Conservation (phyloP, 2,329 filamentous ascomycete species). For the Fusarium musae region DNA sequence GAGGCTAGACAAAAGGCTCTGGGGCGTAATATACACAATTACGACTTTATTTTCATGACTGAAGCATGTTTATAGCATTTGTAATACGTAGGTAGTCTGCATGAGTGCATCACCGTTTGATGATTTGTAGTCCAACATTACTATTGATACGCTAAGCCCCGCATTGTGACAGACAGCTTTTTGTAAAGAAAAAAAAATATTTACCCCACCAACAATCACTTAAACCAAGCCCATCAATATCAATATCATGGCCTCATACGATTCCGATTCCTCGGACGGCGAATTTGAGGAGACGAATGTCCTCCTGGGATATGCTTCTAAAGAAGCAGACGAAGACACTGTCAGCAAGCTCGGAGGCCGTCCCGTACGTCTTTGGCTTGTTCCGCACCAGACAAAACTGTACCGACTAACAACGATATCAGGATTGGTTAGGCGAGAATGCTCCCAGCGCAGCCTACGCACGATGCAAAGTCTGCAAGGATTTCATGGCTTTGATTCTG, state of each 20-base stretch:
- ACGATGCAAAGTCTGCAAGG: slow-evolving; percentile 88
- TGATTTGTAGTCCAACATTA: slow-evolving; percentile 1
- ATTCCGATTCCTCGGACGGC: slow-evolving; percentile 83
- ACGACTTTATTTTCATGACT: slow-evolving; percentile 24
- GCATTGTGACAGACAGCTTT: slow-evolving; percentile 42
- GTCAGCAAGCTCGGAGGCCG: slow-evolving; percentile 89
- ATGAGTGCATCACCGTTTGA: not conserved
- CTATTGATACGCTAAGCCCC: slow-evolving; percentile 46
- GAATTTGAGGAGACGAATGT: slow-evolving; percentile 86
- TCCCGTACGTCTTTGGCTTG: slow-evolving; percentile 71
- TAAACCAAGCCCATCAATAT: slow-evolving; percentile 30
- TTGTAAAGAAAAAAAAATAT: slow-evolving; percentile 52
- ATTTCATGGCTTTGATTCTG: slow-evolving; percentile 83
- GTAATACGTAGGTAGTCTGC: not conserved
- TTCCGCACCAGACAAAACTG: not conserved
- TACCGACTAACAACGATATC: slow-evolving; percentile 30
- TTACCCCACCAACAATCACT: slow-evolving; percentile 52
- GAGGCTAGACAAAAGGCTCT: slow-evolving; percentile 52
- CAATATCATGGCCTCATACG: slow-evolving; percentile 76
- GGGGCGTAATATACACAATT: slow-evolving; percentile 42
- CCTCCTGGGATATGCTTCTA: slow-evolving; percentile 87
- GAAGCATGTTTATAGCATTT: not conserved
- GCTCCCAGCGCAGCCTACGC: slow-evolving; percentile 81
- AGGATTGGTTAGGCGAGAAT: slow-evolving; percentile 85
- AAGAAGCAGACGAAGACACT: slow-evolving; percentile 80